A percentile compares a stretch with the other conserved stretches of the same genome.
phyloP scores from a whole-genome alignment of 768 basidiomycete genomes.

The Podaxis sp. region DNA sequence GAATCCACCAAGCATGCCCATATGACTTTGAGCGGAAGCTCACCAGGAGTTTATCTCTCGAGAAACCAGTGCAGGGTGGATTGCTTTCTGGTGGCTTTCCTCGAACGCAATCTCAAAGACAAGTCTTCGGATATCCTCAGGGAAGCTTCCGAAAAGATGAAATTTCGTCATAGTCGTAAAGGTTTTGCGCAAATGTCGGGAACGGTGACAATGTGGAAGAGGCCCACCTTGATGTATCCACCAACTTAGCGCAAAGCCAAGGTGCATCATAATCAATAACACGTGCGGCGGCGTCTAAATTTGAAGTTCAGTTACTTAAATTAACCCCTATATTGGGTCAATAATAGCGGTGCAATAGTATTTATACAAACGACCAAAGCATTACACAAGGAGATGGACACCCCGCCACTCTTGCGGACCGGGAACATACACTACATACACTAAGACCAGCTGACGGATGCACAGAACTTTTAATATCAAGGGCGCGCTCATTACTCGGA shows the following conservation, averaged over 20 bases:
- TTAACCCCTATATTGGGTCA: neutral
- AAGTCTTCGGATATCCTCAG: neutral
- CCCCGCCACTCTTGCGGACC: neutral
- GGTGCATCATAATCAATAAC: neutral
- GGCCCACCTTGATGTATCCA: neutral
- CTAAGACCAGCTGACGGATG: neutral
- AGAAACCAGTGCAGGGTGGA: neutral
- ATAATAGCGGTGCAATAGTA: neutral
- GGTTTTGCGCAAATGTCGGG: neutral
- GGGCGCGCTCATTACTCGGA: neutral
- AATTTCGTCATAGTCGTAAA: neutral
- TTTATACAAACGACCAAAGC: neutral
- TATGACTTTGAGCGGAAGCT: neutral
- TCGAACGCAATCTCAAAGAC: conserved; percentile 1
- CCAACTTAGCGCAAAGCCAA: neutral
- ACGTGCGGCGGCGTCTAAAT: neutral
- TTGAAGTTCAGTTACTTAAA: neutral
- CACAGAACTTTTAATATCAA: neutral
- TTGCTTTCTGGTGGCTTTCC: neutral
- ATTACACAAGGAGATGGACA: neutral
- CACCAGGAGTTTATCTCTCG: neutral
- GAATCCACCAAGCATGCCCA: neutral
- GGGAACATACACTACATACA: neutral
- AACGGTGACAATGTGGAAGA: neutral
- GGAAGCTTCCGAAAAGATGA: neutral